phyloP scores from a whole-genome alignment of 2,329 filamentous ascomycete genomes.

The Cryphonectria japonica region DNA sequence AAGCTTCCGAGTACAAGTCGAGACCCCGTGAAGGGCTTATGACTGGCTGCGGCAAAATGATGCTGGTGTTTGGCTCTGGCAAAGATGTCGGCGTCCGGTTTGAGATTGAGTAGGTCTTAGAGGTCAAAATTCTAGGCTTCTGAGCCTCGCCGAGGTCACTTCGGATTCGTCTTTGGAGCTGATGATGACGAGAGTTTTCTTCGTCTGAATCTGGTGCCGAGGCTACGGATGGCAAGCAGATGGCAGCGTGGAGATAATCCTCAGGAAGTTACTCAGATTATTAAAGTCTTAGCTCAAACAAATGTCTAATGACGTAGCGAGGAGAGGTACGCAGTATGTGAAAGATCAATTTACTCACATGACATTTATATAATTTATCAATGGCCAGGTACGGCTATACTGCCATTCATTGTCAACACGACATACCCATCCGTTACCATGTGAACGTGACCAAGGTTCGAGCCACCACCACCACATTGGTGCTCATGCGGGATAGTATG shows the following conservation, averaged over 20 bases:
- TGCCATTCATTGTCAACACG: neutral
- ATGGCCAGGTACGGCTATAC: neutral
- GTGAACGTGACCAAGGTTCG: neutral
- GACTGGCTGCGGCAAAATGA: neutral
- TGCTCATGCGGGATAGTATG: neutral
- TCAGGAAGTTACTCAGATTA: neutral
- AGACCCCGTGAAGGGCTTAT: neutral
- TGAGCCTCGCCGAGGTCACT: neutral
- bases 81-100: neutral
- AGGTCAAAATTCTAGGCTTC: neutral
- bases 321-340: neutral
- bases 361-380: neutral
- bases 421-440: neutral
- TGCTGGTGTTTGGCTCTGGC: neutral
- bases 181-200: neutral
- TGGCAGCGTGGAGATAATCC: neutral
- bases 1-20: neutral
- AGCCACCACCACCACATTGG: neutral
- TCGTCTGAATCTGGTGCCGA: neutral
- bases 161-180: neutral
- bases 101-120: neutral
- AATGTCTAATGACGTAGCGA: neutral
- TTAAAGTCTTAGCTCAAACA: neutral
- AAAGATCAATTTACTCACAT: neutral
- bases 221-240: neutral